phyloP scores from a whole-genome alignment of 208 protist genomes.

The Angomonas ambiguus region DNA sequence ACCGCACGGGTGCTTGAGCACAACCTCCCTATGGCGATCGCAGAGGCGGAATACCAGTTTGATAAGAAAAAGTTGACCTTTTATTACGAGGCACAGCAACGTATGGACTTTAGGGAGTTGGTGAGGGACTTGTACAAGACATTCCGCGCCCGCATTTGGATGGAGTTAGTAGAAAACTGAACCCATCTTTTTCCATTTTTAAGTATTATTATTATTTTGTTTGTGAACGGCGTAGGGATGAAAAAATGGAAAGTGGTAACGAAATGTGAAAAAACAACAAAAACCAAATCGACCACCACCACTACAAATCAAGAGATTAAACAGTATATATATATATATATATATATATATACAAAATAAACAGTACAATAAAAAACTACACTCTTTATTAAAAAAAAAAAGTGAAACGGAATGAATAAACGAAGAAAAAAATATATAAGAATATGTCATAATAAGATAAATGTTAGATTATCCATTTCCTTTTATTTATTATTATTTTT shows the following conservation, averaged over 20 bases:
- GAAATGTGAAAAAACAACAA: too few relatives aligned
- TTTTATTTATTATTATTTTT: slow-evolving; percentile 13
- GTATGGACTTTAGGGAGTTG: slow-evolving; percentile 87
- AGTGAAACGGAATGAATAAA: slow-evolving; percentile 6
- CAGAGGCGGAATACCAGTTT: slow-evolving; percentile 91
- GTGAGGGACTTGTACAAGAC: slow-evolving; percentile 87
- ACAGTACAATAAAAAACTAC: neutral
- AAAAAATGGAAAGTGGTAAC: too few relatives aligned
- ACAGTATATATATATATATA: slow-evolving; percentile 5
- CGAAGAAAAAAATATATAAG: slow-evolving; percentile 8
- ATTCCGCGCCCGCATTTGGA: slow-evolving; percentile 88
- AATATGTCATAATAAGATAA: neutral
- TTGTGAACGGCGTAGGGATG: too few relatives aligned
- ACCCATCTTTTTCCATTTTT: slow-evolving; percentile 8
- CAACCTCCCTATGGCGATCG: slow-evolving; percentile 81
- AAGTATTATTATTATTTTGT: slow-evolving; percentile 12
- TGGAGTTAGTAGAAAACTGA: slow-evolving; percentile 66
- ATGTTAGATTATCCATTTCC: too few relatives aligned
- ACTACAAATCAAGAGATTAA: too few relatives aligned
- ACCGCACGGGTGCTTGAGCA: slow-evolving; percentile 75
- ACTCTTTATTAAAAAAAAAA: slow-evolving; percentile 1
- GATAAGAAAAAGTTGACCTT: slow-evolving; percentile 92
- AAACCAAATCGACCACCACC: too few relatives aligned
- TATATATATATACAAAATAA: slow-evolving; percentile 5
- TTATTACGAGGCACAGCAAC: slow-evolving; percentile 84